phyloP scores from a whole-genome alignment of 1,139 yeast genomes.

The Taphrina sp. region DNA sequence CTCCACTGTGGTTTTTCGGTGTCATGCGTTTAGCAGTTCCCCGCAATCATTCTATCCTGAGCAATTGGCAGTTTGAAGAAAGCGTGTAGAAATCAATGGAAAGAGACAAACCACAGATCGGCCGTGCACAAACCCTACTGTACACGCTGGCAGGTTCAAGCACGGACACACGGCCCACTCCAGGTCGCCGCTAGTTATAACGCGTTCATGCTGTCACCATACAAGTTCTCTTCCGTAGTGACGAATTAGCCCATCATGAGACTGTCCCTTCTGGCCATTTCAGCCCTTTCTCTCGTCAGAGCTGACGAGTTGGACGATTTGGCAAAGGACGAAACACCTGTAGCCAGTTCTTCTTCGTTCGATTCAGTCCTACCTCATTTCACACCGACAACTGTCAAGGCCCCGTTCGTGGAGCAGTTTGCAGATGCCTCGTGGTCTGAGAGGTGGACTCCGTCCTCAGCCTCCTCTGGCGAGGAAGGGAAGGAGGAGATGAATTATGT shows the following conservation, averaged over 20 bases:
- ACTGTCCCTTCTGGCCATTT: slow-evolving; percentile 17
- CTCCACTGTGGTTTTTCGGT: too few relatives aligned
- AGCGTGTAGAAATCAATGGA: too few relatives aligned
- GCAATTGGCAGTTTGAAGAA: too few relatives aligned
- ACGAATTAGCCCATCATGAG: slow-evolving; percentile 5
- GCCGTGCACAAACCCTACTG: too few relatives aligned
- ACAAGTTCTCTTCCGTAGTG: not conserved
- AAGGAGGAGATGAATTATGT: slow-evolving; percentile 56
- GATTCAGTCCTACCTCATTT: slow-evolving; percentile 17
- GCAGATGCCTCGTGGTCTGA: slow-evolving; percentile 45
- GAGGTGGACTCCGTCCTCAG: slow-evolving; percentile 67
- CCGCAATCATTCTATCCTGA: too few relatives aligned
- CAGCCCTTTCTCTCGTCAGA: slow-evolving; percentile 24
- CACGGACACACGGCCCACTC: not conserved
- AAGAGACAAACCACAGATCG: too few relatives aligned
- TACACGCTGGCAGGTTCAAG: too few relatives aligned
- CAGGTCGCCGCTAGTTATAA: not conserved
- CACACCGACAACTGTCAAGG: slow-evolving; percentile 31
- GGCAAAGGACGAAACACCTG: slow-evolving; percentile 6
- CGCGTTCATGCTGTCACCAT: not conserved
- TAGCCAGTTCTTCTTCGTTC: slow-evolving; percentile 3
- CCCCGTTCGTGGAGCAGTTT: slow-evolving; percentile 66
- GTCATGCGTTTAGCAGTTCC: too few relatives aligned
- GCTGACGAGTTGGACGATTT: slow-evolving; percentile 21
- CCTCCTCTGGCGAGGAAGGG: slow-evolving; percentile 46